Percentiles rank a stretch among this genome's conserved stretches.
Conservation (phyloP, 768 basidiomycete genomes). For the Rhizopogon sp. region DNA sequence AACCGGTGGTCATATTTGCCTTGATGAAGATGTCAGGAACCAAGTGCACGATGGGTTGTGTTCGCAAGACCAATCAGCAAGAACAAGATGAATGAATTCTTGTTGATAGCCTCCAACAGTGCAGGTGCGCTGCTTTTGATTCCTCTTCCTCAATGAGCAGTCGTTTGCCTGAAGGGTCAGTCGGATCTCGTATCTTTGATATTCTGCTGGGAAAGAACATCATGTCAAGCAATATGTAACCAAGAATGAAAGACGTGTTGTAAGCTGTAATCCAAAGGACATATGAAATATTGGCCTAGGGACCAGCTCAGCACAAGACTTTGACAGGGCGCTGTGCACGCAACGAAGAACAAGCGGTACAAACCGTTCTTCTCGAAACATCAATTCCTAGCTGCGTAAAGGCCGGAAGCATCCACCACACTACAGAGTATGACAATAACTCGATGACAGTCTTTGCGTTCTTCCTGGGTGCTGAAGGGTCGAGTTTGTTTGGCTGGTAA, state of each 20-base stretch:
- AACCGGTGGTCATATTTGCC: conserved; percentile 86
- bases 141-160: conserved; percentile 22
- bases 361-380: conserved; percentile 61
- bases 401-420: conserved; percentile 73
- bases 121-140: conserved; percentile 30
- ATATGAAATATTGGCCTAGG: conserved; percentile 83
- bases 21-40: conserved; percentile 23
- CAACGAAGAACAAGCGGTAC: conserved; percentile 18
- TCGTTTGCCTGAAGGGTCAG: conserved; percentile 18
- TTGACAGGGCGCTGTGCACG: background rate
- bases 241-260: conserved; percentile 81
- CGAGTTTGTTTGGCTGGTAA: conserved; percentile 8
- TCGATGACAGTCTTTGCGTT: conserved; percentile 73
- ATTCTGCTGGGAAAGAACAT: conserved; percentile 51
- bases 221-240: conserved; percentile 75
- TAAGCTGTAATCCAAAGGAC: conserved; percentile 85
- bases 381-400: conserved; percentile 26
- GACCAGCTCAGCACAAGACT: background rate
- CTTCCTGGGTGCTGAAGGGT: conserved; percentile 40
- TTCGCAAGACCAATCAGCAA: conserved; percentile 56
- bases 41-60: background rate
- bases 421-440: conserved; percentile 65
- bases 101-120: conserved; percentile 79
- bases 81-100: conserved; percentile 75
- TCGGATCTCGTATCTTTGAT: conserved; percentile 18